These are phyloP conservation scores for Neonectria hederae DNA, from an alignment of 2,329 filamentous ascomycete genomes.

Conservation along the genomic window DNA sequence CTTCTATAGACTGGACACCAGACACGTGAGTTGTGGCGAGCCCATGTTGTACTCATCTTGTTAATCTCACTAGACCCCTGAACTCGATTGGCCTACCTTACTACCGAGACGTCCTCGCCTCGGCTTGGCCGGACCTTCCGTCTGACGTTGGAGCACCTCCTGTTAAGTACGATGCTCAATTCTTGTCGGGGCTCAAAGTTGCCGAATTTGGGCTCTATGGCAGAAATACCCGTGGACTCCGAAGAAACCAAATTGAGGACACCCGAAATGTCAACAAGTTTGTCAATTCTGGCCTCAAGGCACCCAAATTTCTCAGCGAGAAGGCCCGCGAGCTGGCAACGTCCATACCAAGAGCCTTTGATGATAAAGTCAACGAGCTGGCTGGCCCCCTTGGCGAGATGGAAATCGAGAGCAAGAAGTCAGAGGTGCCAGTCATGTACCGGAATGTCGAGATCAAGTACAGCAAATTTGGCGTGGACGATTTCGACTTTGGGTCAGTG, in stretches of 20 bases:
- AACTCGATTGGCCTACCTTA: constrained; percentile 91
- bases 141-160: constrained; percentile 89
- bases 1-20: constrained; percentile 72
- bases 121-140: constrained; percentile 87
- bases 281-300: constrained; percentile 69
- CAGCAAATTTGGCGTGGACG: constrained; percentile 98
- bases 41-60: background rate
- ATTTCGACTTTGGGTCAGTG: constrained; percentile 91
- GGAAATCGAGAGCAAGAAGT: constrained; percentile 77
- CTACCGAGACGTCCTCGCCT: constrained; percentile 87
- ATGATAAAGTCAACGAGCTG: constrained; percentile 64
- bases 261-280: constrained; percentile 71
- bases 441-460: constrained; percentile 98
- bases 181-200: constrained; percentile 73
- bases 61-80: constrained; percentile 67
- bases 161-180: constrained; percentile 74
- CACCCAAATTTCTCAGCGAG: constrained; percentile 94
- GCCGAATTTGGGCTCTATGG: constrained; percentile 82
- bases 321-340: constrained; percentile 77
- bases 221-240: constrained; percentile 75
- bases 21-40: constrained; percentile 69
- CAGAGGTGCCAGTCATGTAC: constrained; percentile 89
- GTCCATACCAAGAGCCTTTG: constrained; percentile 52
- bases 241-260: constrained; percentile 85
- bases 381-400: constrained; percentile 72